phyloP scores from a whole-genome alignment of 2,329 filamentous ascomycete genomes.

The Alternaria tenuissima region DNA sequence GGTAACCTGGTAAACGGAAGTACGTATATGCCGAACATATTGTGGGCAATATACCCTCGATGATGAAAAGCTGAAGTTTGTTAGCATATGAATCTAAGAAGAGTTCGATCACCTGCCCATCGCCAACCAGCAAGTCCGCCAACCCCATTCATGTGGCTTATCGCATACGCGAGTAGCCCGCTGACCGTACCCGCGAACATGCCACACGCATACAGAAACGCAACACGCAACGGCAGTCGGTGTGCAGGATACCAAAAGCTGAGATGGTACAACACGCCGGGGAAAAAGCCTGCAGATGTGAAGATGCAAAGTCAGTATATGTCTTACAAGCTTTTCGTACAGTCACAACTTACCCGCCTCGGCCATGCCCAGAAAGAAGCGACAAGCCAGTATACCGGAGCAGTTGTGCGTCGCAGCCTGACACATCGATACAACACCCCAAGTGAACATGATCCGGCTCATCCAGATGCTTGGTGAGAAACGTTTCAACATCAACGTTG shows the following conservation, averaged over 20 bases:
- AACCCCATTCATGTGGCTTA: conserved; percentile 67
- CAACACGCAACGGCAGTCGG: conserved; percentile 63
- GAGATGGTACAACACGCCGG: not conserved
- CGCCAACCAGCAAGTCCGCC: conserved; percentile 50
- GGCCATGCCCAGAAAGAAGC: not conserved
- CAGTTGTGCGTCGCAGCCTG: conserved; percentile 53
- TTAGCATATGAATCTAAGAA: not conserved
- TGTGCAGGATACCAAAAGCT: conserved; percentile 68
- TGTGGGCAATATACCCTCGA: conserved; percentile 32
- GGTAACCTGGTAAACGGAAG: conserved; percentile 34
- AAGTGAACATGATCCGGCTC: conserved; percentile 34
- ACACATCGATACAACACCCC: conserved; percentile 51
- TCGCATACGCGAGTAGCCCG: conserved; percentile 64
- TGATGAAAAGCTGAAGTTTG: conserved; percentile 29
- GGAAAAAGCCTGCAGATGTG: not conserved
- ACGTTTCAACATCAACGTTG: conserved; percentile 31
- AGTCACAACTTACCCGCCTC: not conserved
- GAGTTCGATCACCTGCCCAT: conserved; percentile 30
- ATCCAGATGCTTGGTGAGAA: conserved; percentile 35
- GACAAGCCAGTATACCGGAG: not conserved
- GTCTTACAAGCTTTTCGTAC: too few relatives aligned
- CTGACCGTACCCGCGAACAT: conserved; percentile 66
- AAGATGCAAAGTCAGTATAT: too few relatives aligned
- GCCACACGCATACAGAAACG: conserved; percentile 65
- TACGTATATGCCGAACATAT: conserved; percentile 25